These are phyloP conservation scores for Macrocybe gigantea DNA, from an alignment of 768 basidiomycete species.

Conservation along the genomic window DNA sequence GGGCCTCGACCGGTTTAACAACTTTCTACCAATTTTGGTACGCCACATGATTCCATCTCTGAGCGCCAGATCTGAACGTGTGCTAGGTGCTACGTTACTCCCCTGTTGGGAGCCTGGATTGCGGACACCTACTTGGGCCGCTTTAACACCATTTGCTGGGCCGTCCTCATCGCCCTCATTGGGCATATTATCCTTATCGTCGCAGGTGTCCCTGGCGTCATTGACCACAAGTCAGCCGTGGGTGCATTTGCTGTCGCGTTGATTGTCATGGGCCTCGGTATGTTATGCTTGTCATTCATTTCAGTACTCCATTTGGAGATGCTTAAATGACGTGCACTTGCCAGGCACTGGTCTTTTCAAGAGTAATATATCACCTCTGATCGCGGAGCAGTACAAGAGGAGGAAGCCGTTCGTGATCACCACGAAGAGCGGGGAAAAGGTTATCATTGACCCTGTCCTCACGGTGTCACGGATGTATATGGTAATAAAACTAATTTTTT, in stretches of 20 bases:
- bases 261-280: slow-evolving; percentile 50
- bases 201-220: slow-evolving; percentile 61
- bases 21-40: slow-evolving; percentile 73
- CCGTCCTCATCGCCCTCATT: slow-evolving; percentile 51
- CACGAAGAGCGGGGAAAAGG: slow-evolving; percentile 53
- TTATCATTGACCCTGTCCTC: slow-evolving; percentile 67
- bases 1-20: slow-evolving; percentile 63
- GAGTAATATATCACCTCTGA: slow-evolving; percentile 68
- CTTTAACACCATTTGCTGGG: slow-evolving; percentile 66
- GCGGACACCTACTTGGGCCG: slow-evolving; percentile 71
- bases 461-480: slow-evolving; percentile 73
- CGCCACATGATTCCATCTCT: slow-evolving; percentile 6
- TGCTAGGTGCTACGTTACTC: slow-evolving; percentile 56
- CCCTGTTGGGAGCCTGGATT: slow-evolving; percentile 65
- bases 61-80: not conserved
- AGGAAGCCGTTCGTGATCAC: slow-evolving; percentile 46
- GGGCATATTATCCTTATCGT: slow-evolving; percentile 65
- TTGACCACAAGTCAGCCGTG: slow-evolving; percentile 43
- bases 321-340: not conserved
- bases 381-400: slow-evolving; percentile 69
- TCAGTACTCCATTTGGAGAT: slow-evolving; percentile 6
- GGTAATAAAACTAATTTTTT: slow-evolving; percentile 27
- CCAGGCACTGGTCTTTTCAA: slow-evolving; percentile 68
- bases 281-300: slow-evolving; percentile 1
- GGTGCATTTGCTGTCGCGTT: slow-evolving; percentile 54